Evolutionary conservation across 192 early-diverging fungal genomes (phyloP).

Genomic region (Mycoemilia scoparia): DNA sequence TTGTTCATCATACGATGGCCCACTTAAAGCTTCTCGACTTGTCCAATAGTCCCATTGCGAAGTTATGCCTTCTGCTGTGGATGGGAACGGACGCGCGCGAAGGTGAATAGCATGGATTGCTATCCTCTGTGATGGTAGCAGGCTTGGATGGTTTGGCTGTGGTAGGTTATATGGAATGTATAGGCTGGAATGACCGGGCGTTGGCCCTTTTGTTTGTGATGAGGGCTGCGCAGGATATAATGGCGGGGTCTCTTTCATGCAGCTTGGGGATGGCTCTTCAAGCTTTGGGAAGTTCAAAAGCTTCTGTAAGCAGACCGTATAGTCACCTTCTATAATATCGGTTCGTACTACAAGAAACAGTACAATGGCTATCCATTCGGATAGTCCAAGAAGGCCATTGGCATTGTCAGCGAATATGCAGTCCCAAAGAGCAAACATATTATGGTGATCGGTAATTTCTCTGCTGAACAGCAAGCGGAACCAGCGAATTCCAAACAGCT

Average conservation of each 20-base stretch:
- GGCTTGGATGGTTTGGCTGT: too few relatives aligned
- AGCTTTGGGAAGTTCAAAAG: conserved; percentile 43
- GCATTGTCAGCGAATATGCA: conserved; percentile 72
- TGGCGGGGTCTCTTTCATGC: conserved; percentile 13
- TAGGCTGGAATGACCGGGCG: too few relatives aligned
- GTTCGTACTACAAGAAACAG: conserved; percentile 47
- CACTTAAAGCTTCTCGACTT: too few relatives aligned
- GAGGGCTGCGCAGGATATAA: too few relatives aligned
- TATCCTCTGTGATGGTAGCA: too few relatives aligned
- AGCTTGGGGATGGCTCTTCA: conserved; percentile 15
- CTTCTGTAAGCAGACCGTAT: conserved; percentile 39
- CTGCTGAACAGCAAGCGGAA: conserved; percentile 78
- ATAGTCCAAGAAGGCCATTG: conserved; percentile 40
- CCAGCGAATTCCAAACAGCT: conserved; percentile 91
- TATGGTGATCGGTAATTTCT: conserved; percentile 50
- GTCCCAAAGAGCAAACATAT: conserved; percentile 72
- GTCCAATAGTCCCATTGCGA: too few relatives aligned
- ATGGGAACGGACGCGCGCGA: too few relatives aligned
- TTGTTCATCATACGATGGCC: too few relatives aligned
- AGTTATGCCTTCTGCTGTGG: too few relatives aligned
- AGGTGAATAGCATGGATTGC: too few relatives aligned
- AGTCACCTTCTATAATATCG: conserved; percentile 39
- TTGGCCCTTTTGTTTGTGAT: too few relatives aligned
- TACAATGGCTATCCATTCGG: conserved; percentile 65
- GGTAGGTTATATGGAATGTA: too few relatives aligned